A percentile compares a stretch with the other conserved stretches of the same genome.
These are phyloP conservation scores for Clitopilus passeckerianus DNA, from an alignment of 768 basidiomycete genomes.

Conservation along the genomic window DNA sequence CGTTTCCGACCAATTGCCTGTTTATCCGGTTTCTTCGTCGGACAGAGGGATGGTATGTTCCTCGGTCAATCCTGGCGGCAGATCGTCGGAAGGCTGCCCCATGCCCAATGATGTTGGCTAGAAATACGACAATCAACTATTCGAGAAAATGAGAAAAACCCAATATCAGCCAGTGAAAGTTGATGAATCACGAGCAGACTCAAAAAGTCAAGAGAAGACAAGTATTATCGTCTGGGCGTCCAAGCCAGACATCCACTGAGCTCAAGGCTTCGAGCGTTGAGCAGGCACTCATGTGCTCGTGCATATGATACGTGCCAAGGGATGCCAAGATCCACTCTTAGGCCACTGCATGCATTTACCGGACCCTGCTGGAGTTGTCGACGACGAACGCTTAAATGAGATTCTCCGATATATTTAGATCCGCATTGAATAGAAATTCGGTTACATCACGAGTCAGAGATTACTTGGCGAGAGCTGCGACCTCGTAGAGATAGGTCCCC, in stretches of 20 bases:
- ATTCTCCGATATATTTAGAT: background rate
- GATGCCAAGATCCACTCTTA: background rate
- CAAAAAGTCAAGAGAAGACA: background rate
- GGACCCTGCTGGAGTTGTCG: background rate
- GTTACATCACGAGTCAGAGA: background rate
- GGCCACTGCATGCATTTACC: too few relatives aligned
- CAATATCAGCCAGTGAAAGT: background rate
- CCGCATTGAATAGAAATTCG: background rate
- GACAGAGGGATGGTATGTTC: background rate
- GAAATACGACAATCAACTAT: too few relatives aligned
- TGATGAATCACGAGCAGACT: background rate
- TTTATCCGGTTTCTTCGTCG: conserved; percentile 20
- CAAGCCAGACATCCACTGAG: too few relatives aligned
- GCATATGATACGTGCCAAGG: background rate
- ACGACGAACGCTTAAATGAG: background rate
- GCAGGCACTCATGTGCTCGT: background rate
- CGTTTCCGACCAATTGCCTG: conserved; percentile 31
- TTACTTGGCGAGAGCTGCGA: conserved; percentile 27
- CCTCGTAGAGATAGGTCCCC: conserved; percentile 78
- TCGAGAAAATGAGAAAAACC: too few relatives aligned
- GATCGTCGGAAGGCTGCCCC: background rate
- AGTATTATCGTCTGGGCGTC: background rate
- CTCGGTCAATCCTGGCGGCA: background rate
- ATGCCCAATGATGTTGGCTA: too few relatives aligned
- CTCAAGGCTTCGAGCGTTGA: too few relatives aligned